phyloP scores from a whole-genome alignment of 768 basidiomycete species.

The Suillus occidentalis region DNA sequence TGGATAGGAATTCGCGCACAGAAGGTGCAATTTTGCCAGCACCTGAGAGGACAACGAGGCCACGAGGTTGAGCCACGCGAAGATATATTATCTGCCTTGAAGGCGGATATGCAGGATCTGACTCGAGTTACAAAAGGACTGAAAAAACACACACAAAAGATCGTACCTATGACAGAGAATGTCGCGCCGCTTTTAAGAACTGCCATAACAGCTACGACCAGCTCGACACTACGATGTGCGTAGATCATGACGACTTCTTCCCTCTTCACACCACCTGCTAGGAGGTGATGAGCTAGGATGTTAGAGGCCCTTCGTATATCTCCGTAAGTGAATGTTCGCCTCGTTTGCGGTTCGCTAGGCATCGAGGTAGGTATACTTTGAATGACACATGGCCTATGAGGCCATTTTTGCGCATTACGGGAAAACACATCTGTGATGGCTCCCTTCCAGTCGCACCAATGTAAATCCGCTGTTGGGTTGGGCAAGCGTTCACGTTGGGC shows the following conservation, averaged over 20 bases:
- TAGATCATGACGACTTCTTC: constrained; percentile 99
- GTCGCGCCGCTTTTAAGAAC: constrained; percentile 94
- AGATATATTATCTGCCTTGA: constrained; percentile 92
- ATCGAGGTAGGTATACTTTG: constrained; percentile 58
- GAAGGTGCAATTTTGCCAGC: constrained; percentile 79
- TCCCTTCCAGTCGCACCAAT: constrained; percentile 98
- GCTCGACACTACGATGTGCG: constrained; percentile 92
- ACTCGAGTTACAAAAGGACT: constrained; percentile 5
- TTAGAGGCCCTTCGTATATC: constrained; percentile 85
- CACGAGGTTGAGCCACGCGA: constrained; percentile 88
- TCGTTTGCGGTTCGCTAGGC: constrained; percentile 47
- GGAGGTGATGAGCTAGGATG: constrained; percentile 84
- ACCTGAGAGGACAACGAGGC: constrained; percentile 85
- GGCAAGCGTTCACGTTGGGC: constrained; percentile 72
- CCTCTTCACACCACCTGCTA: constrained; percentile 80
- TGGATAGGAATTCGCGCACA: constrained; percentile 80
- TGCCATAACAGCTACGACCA: constrained; percentile 96
- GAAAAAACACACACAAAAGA: neutral
- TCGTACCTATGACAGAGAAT: constrained; percentile 92
- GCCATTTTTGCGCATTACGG: constrained; percentile 74
- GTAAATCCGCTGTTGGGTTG: constrained; percentile 80
- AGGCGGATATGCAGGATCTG: constrained; percentile 96
- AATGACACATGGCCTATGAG: constrained; percentile 85
- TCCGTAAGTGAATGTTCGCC: constrained; percentile 69
- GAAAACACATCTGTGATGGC: constrained; percentile 97